Base-by-base conservation (phyloP, 257 asterid species). In the Rhazya stricta region DNA sequence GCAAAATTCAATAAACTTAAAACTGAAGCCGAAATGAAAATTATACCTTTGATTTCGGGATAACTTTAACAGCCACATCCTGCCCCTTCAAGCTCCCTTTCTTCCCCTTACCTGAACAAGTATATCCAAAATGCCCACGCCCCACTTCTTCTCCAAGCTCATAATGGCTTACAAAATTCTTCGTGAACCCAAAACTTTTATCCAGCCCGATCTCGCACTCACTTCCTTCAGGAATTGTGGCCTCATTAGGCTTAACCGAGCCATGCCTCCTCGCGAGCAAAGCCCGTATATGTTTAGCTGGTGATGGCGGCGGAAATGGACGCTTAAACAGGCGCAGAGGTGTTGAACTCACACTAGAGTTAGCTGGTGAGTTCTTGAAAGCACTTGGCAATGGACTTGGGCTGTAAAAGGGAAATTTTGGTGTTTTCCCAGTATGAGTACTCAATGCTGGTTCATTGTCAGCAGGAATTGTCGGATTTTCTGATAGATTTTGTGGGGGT, bases 221-320 rank as follows among this genome's bases (percentile, higher is more conserved):
- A 83, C 96, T 91, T 61, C 98, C 98, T 77, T 94, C 98, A 29
- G 97, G 98, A 74, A 94, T 94, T 36, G 89, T 82, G 7, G 93
- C 96, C 80, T 88, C 97, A 74, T 90, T 94, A 61, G 98, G 96
- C 87, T 94, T 94, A 48, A 90, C 86, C 23, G 96, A 91, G 73
- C 97, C 98, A 75, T 90, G 97, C 72, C 97, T 85, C 75, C 97
- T 85, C 13, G 93, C 89, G 67, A 94, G 92, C 78, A 90, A 86
- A 36, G 98, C 96, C 82, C 89, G 88, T 29, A 94, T 91, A 81
- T 94, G 98, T 88, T 91, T 94, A 66, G 97, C 98, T 37, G 98
- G 98, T 5, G 98, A 94, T 54, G 97, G 98, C 16, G 96, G 99
- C 15, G 97, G 98, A 74, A 91, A 91, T 45, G 98, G 97, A 72